Base-by-base conservation (phyloP, 768 basidiomycete species). In the Serendipita vermifera region DNA sequence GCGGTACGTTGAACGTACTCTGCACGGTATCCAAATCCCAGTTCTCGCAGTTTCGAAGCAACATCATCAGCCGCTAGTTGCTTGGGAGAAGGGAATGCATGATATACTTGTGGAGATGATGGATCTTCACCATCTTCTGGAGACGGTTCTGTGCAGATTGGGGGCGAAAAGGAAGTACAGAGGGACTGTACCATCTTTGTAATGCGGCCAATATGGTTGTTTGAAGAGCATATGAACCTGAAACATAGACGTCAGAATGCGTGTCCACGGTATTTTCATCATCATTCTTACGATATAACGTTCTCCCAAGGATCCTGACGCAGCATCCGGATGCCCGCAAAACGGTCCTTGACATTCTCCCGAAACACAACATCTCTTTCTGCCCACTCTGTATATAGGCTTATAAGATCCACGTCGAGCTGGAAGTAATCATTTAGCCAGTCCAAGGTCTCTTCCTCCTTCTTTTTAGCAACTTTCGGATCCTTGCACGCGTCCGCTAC, bases 291-390 rank as follows among this genome's bases (percentile, higher is more conserved):
- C 92, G 89, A 91, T 39, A 97, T 71, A 27, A 98, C 77, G 63
- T 87, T 93, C 70, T 98, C 94, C 84, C 90, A 98, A 61, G 90
- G 89, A 65, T 94, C 91, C 69, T 98, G 93, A 63, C 87, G 75
- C 36, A 98, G 68, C 58, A 97, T 82, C 55, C 93, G 71, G 40
- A 94, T 87, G 5, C 96, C 96, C 57, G 76, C 67, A 60, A 92
- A 87, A 17, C 83, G 75, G 20, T 76, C 70, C 59, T 75, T 75
- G 22, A 62, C 64, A 33, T 84, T 67, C 33, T 68, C 73, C 22
- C 77, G 72, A 66, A 98, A 96, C 55, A 92, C 80, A 29, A 76
- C 71, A 64, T 99, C 96, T 41, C 75, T 71, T 15, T 63, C 61
- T 31, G 78, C 72, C 94, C 94, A 99, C 59, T 82, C 70, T 17